Percentiles rank a stretch among this genome's conserved stretches.
phyloP scores from a whole-genome alignment of 192 early-diverging fungal genomes.

The Coemansia biformis region DNA sequence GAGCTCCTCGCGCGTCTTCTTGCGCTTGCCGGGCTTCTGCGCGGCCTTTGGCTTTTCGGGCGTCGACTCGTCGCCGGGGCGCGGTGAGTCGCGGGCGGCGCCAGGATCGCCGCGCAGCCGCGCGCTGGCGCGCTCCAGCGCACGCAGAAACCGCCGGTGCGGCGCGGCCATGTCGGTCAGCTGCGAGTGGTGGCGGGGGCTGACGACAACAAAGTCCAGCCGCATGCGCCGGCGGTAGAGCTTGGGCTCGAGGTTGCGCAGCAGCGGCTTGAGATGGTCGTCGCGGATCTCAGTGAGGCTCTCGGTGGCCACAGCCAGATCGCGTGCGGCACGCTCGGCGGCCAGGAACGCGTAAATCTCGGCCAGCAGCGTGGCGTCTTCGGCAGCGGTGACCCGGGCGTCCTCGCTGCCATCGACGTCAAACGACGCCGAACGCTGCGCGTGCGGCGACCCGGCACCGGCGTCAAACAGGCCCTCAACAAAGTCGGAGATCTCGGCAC shows the following conservation, averaged over 20 bases:
- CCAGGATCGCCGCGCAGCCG: constrained; percentile 35
- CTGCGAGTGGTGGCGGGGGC: constrained; percentile 12
- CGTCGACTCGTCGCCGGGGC: constrained; percentile 13
- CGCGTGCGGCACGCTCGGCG: constrained; percentile 21
- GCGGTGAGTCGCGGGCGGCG: constrained; percentile 17
- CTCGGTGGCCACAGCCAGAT: constrained; percentile 46
- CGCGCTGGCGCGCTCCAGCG: constrained; percentile 37
- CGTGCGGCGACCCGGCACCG: neutral
- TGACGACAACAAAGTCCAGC: constrained; percentile 48
- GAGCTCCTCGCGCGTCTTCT: constrained; percentile 42
- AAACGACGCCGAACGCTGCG: constrained; percentile 4
- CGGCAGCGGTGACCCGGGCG: neutral
- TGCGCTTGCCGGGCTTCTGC: constrained; percentile 18
- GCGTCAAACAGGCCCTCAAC: constrained; percentile 38
- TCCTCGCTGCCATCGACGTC: constrained; percentile 1
- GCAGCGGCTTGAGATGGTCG: constrained; percentile 49
- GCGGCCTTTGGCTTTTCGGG: constrained; percentile 10
- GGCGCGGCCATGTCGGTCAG: constrained; percentile 32
- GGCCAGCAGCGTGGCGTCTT: constrained; percentile 12
- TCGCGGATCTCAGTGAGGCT: constrained; percentile 50
- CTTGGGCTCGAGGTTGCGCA: constrained; percentile 48
- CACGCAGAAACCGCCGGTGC: constrained; percentile 43
- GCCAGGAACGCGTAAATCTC: constrained; percentile 24
- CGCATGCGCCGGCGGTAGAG: constrained; percentile 47
- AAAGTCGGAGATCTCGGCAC: constrained; percentile 43